phyloP scores from a whole-genome alignment of 1,284 basidiomycete genomes.

The Lentinus polychrous region DNA sequence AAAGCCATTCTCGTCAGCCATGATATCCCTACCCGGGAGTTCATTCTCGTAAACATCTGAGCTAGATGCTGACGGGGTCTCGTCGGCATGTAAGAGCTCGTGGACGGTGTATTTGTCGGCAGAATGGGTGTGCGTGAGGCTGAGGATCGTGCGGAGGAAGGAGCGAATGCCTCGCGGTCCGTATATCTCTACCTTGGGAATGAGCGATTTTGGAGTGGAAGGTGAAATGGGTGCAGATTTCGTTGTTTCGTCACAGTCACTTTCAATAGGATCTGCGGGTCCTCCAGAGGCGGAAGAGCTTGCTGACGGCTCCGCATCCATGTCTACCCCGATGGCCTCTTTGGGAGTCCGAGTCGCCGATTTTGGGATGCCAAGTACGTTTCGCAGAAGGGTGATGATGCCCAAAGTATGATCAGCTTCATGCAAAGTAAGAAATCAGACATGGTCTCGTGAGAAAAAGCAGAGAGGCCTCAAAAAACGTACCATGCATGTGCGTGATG shows the following conservation, averaged over 20 bases:
- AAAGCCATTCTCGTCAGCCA: slow-evolving; percentile 56
- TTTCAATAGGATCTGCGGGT: no score
- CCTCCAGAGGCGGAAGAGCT: not conserved
- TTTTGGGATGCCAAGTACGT: slow-evolving; percentile 43
- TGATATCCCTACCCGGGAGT: slow-evolving; percentile 57
- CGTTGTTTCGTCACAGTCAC: no score
- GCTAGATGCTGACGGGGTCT: slow-evolving; percentile 46
- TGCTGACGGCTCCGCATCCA: no score
- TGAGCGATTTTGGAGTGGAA: slow-evolving; percentile 9
- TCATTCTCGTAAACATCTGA: slow-evolving; percentile 62
- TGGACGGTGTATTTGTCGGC: slow-evolving; percentile 73
- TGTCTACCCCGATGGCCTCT: not conserved
- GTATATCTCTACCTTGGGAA: slow-evolving; percentile 67
- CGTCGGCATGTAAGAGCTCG: slow-evolving; percentile 61
- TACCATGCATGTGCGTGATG: slow-evolving; percentile 86
- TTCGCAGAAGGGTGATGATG: slow-evolving; percentile 66
- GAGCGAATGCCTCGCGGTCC: slow-evolving; percentile 79
- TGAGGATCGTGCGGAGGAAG: slow-evolving; percentile 70
- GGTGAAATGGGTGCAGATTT: no score
- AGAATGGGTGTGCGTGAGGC: slow-evolving; percentile 62
- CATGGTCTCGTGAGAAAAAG: not conserved
- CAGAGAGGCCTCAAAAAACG: slow-evolving; percentile 3
- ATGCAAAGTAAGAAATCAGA: slow-evolving; percentile 3
- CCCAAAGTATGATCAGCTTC: slow-evolving; percentile 81
- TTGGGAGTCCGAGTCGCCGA: slow-evolving; percentile 13